Conservation (phyloP, 1,284 basidiomycete species). For the Taiwanofungus camphoratus region DNA sequence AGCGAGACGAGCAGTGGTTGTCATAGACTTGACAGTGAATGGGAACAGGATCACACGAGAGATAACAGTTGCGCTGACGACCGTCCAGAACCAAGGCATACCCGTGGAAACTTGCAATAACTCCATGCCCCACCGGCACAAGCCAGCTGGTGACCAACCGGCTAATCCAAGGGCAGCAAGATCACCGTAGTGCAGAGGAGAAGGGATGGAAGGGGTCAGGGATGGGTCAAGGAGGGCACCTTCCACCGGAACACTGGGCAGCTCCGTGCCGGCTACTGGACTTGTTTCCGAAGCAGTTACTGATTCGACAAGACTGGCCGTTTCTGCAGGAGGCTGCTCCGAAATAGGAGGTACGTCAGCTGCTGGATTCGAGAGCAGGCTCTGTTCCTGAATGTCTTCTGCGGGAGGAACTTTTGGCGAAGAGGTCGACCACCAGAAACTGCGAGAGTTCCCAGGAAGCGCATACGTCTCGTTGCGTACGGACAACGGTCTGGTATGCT, state of each 20-base stretch:
- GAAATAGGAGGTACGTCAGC: not conserved
- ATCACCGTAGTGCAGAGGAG: constrained; percentile 70
- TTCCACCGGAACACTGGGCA: constrained; percentile 4
- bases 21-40: constrained; percentile 59
- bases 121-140: constrained; percentile 53
- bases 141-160: constrained; percentile 44
- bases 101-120: constrained; percentile 68
- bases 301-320: not conserved
- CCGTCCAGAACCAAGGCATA: constrained; percentile 84
- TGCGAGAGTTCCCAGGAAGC: constrained; percentile 5
- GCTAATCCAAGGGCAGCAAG: constrained; percentile 72
- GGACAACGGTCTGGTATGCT: constrained; percentile 4
- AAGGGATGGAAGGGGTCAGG: constrained; percentile 10
- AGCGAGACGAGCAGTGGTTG: constrained; percentile 66
- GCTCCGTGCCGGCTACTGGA: not conserved
- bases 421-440: constrained; percentile 9
- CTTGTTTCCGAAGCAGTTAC: not conserved
- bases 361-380: not conserved
- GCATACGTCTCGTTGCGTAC: not conserved
- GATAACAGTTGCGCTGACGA: constrained; percentile 65
- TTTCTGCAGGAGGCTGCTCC: constrained; percentile 4
- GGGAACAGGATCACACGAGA: constrained; percentile 72
- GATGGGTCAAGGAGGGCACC: constrained; percentile 3
- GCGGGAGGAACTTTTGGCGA: constrained; percentile 3
- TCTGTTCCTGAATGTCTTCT: not conserved